A percentile compares a stretch with the other conserved stretches of the same genome.
phyloP scores from a whole-genome alignment of 2,329 filamentous ascomycete species.

The Pseudocercospora ulei region DNA sequence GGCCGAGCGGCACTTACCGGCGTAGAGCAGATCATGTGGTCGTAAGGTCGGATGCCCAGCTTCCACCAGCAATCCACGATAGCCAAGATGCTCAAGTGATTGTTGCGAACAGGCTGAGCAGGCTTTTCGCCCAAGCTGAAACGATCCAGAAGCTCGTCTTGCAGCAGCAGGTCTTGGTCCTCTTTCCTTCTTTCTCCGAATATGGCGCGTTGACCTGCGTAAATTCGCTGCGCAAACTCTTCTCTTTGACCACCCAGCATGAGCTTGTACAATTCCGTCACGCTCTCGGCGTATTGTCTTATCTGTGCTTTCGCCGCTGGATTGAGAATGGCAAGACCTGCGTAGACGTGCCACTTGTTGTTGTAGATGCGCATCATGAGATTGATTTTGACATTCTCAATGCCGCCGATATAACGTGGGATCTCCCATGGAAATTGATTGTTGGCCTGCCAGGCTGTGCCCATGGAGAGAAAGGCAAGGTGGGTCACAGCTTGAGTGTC shows the following conservation, averaged over 20 bases:
- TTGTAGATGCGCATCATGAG: slow-evolving; percentile 93
- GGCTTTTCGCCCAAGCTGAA: slow-evolving; percentile 70
- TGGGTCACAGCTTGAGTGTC: slow-evolving; percentile 98
- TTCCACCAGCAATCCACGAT: slow-evolving; percentile 99
- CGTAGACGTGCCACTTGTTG: slow-evolving; percentile 99
- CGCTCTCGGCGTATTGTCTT: slow-evolving; percentile 80
- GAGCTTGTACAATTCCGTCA: slow-evolving; percentile 90
- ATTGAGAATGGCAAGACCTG: slow-evolving; percentile 91
- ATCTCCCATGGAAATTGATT: slow-evolving; percentile 95
- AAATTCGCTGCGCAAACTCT: slow-evolving; percentile 65
- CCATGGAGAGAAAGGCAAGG: slow-evolving; percentile 91
- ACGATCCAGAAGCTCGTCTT: slow-evolving; percentile 72
- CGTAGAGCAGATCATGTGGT: slow-evolving; percentile 99
- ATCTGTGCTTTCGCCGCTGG: slow-evolving; percentile 88
- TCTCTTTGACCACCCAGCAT: slow-evolving; percentile 79
- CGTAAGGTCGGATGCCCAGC: slow-evolving; percentile 86
- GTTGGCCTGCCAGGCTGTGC: slow-evolving; percentile 92
- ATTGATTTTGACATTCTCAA: slow-evolving; percentile 99
- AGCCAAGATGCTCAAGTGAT: slow-evolving; percentile 81
- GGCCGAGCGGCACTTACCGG: slow-evolving; percentile 49
- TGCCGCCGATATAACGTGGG: slow-evolving; percentile 87
- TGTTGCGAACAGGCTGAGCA: slow-evolving; percentile 67
- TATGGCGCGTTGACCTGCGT: slow-evolving; percentile 66
- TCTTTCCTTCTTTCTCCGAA: slow-evolving; percentile 46
- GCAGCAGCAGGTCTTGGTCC: slow-evolving; percentile 59